Evolutionary conservation across 805 yeast species (phyloP), one percentile per base, ranked within the genome.

Genomic region (Metschnikowia dekortorum): DNA sequence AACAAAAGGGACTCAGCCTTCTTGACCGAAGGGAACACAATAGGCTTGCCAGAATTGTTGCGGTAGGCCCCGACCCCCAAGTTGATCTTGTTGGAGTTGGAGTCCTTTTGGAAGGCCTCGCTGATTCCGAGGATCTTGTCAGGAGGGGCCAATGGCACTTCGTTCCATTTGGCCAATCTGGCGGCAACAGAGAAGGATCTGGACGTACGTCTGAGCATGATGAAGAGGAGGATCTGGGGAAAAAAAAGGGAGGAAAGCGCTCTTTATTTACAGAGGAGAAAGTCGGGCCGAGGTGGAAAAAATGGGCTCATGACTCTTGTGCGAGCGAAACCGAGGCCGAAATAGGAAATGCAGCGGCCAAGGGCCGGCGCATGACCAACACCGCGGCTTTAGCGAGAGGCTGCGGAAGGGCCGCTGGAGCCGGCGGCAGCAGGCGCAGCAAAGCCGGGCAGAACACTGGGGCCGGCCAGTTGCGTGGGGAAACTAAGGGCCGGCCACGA

Each of bases 1-100:
- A 73, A 66, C 50, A 84, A 68, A 18, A 71, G 66, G 46, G 69
- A 61, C 65, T 84, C 92, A 39, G 91, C 92, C 60, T 75, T 71
- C 61, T 76, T 74, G 53, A 89, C 89, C 31, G 87, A 75, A 14
- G 95, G 91, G 59, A 91, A 77, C 50, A 92, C 85, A 81, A 88
- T 89, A 43, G 98, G 97, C 66, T 84, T 81, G 43, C 98, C 98
- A 8, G 69, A 59, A 65, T 85, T 83, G 67, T 90, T 96, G 66
- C 98, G 81, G 75, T 92, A 92, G n/a, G 98, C 92, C 47, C 98
- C 95, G 18, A 86, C 90, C 53, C 94, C 92, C 58, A 87, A 73
- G 65, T 81, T 81, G 55, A 81, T 78, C 64, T 81, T 85, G 14
- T 69, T 61, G 9, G 81, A 69, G 66, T 82, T 81, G 22, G 73